Evolutionary conservation across 345 rosid genomes (phyloP), one percentile per base, ranked within the genome.

Genomic region (Eucalyptus marginata): DNA sequence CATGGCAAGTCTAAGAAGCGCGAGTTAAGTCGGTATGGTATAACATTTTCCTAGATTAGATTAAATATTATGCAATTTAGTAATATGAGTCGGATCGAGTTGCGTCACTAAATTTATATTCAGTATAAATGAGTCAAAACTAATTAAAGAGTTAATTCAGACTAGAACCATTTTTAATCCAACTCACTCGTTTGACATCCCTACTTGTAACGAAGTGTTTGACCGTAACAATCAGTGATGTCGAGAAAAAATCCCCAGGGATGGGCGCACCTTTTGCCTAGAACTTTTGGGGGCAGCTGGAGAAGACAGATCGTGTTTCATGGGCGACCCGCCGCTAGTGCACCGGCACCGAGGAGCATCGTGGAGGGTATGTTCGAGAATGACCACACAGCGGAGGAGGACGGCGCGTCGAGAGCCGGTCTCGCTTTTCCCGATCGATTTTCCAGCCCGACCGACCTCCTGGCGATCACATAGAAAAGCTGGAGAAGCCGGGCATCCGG

Each of bases 71-170:
- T 1, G 1, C 18, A 52, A 20, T 52, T 20, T 52, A 1, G 5
- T 52, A 52, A 18, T 52, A 52, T 52, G 0, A 52, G 0, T 52
- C 4, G 3, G 13, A 22, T 22, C 1, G 29, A 4, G 0, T 56
- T 10, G 1, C 1, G 3, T 24, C 29, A 24, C 13, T 56, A 1
- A 24, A 4, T 24, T 56, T 22, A 10, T 56, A 10, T 24, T 24
- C 0, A 24, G 29, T 24, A 9, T 56, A n/a, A n/a, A n/a, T n/a
- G n/a, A n/a, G n/a, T n/a, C n/a, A n/a, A n/a, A n/a, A n/a, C n/a
- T n/a, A n/a, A n/a, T n/a, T n/a, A n/a, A n/a, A n/a, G n/a, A n/a
- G n/a, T n/a, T n/a, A 56, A 56, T 9, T 24, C 6, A 3, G 29
- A 0, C 4, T 3, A 2, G 6, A 56, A 56, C 1, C 13, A 56